phyloP scores from a whole-genome alignment of 345 rosid genomes.

The Gossypium anomalum region DNA sequence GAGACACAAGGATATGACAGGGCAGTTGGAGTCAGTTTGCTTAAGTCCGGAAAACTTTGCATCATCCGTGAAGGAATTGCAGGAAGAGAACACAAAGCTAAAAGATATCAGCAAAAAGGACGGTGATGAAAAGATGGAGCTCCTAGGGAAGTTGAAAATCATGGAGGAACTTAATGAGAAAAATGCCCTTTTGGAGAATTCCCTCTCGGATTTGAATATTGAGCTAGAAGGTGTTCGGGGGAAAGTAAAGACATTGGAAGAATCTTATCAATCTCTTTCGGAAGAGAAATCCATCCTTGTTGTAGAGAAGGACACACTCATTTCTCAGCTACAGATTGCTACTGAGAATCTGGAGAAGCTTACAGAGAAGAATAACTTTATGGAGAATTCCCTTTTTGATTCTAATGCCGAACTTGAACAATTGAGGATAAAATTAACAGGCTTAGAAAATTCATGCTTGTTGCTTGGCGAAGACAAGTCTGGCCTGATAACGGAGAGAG shows the following conservation, averaged over 20 bases:
- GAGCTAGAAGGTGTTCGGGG: conserved; percentile 71
- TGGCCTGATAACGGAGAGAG: conserved; percentile 43
- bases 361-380: conserved; percentile 52
- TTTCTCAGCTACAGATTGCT: conserved; percentile 52
- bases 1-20: conserved; percentile 52
- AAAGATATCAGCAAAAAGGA: conserved; percentile 51
- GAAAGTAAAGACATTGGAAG: conserved; percentile 63
- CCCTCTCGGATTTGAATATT: conserved; percentile 75
- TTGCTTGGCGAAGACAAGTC: conserved; percentile 62
- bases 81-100: conserved; percentile 55
- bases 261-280: conserved; percentile 48
- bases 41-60: conserved; percentile 53
- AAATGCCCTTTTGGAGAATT: conserved; percentile 75
- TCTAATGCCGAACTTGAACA: conserved; percentile 72
- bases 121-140: conserved; percentile 43
- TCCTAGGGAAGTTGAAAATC: conserved; percentile 60
- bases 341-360: conserved; percentile 52
- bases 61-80: conserved; percentile 61
- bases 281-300: conserved; percentile 62
- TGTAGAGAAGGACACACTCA: conserved; percentile 54
- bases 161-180: conserved; percentile 81
- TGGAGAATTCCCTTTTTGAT: conserved; percentile 72
- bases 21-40: conserved; percentile 70
- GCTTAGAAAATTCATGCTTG: conserved; percentile 57
- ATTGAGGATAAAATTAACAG: conserved; percentile 43